A percentile compares a stretch with the other conserved stretches of the same genome.
Conservation (phyloP, 1,284 basidiomycete species). For the Coniophora puteana region DNA sequence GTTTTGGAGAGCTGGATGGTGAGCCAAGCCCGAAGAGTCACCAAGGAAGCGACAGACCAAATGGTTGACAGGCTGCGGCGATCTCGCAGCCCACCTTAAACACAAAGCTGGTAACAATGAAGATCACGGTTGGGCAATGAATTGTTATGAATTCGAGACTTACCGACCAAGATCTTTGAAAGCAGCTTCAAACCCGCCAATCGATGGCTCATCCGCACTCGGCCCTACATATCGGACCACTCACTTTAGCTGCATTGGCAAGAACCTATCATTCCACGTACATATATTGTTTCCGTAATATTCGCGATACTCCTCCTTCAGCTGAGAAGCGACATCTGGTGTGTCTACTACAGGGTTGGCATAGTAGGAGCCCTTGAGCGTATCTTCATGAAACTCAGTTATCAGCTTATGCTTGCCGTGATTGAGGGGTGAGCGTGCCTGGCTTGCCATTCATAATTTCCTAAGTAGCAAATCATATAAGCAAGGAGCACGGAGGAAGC, state of each 20-base stretch:
- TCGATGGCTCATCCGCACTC: constrained; percentile 43
- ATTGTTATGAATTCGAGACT: constrained; percentile 12
- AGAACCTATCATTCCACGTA: constrained; percentile 37
- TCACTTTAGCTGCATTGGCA: neutral
- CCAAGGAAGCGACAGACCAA: constrained; percentile 50
- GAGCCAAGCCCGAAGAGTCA: constrained; percentile 2
- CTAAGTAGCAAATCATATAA: constrained; percentile 33
- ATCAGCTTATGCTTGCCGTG: constrained; percentile 3
- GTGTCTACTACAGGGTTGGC: constrained; percentile 78
- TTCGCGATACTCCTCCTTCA: constrained; percentile 62
- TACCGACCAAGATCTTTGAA: constrained; percentile 83
- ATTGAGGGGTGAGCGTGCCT: constrained; percentile 34
- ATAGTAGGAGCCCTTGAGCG: constrained; percentile 89
- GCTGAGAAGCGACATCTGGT: constrained; percentile 52
- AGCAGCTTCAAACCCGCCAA: constrained; percentile 78
- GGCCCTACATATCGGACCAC: constrained; percentile 59
- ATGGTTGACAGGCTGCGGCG: constrained; percentile 83
- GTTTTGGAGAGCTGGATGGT: constrained; percentile 2
- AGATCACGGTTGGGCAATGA: constrained; percentile 2
- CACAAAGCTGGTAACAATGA: constrained; percentile 71
- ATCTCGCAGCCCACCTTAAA: constrained; percentile 78
- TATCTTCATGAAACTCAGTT: constrained; percentile 43
- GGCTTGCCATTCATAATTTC: constrained; percentile 94
- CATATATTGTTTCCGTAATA: constrained; percentile 80
- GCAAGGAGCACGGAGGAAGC: constrained; percentile 1